These are phyloP conservation scores for Linanthus parryae DNA, from an alignment of 148 eudicot species.

Conservation along the genomic window DNA sequence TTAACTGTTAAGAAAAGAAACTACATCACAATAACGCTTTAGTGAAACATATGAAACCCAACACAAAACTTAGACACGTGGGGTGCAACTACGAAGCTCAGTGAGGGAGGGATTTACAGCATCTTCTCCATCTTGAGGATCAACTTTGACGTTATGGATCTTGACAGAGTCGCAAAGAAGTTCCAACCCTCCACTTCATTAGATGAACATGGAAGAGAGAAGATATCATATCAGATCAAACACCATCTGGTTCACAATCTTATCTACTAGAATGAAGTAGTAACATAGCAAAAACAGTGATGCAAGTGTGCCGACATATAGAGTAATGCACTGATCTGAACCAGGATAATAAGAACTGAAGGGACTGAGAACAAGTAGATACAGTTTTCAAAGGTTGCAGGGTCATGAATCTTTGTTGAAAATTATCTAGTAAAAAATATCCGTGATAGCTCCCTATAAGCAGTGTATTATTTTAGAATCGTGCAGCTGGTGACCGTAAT, in stretches of 20 bases:
- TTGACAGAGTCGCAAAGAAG: constrained; percentile 87
- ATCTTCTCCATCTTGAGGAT: constrained; percentile 43
- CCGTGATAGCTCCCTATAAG: too few species aligned
- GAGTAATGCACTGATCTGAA: not conserved
- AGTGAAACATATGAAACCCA: too few species aligned
- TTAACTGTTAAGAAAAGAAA: constrained; percentile 48
- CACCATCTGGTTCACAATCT: not conserved
- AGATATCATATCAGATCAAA: not conserved
- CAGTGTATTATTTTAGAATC: too few species aligned
- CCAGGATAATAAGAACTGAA: not conserved
- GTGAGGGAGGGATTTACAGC: constrained; percentile 42
- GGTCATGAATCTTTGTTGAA: too few species aligned
- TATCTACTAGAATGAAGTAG: not conserved
- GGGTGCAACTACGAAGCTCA: too few species aligned
- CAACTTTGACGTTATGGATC: constrained; percentile 71
- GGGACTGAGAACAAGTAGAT: not conserved
- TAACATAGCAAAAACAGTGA: not conserved
- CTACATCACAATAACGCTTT: too few species aligned
- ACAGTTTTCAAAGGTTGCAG: not conserved
- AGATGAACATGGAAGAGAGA: constrained; percentile 1
- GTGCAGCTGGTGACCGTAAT: too few species aligned
- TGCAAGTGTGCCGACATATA: not conserved
- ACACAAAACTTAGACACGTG: too few species aligned
- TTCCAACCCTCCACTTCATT: constrained; percentile 85
- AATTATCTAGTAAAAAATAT: too few species aligned